Conservation (phyloP, 495 filamentous ascomycete species). For the Talaromyces thailandensis region DNA sequence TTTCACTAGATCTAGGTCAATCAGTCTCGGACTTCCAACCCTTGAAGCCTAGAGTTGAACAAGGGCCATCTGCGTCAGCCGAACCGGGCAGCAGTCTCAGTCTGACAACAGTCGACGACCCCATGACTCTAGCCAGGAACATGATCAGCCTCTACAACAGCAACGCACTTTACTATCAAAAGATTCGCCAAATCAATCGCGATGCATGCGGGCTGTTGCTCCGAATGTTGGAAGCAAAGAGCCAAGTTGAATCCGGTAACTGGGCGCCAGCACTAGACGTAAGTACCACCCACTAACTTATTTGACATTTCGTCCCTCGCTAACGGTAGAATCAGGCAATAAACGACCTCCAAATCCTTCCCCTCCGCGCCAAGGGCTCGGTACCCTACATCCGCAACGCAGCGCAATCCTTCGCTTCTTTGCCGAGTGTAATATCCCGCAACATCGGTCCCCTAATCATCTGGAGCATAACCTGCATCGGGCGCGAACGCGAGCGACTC, state of each 20-base stretch:
- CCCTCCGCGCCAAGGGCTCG: slow-evolving; percentile 58
- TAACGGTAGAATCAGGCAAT: slow-evolving; percentile 49
- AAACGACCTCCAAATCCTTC: slow-evolving; percentile 62
- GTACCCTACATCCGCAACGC: slow-evolving; percentile 62
- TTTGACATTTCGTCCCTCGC: not conserved
- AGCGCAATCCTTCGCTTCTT: slow-evolving; percentile 64
- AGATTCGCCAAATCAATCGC: slow-evolving; percentile 57
- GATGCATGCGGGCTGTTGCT: slow-evolving; percentile 65
- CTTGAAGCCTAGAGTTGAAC: slow-evolving; percentile 50
- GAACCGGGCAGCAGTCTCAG: slow-evolving; percentile 56
- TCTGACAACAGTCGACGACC: slow-evolving; percentile 80
- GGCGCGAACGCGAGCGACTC: slow-evolving; percentile 60
- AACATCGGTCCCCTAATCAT: slow-evolving; percentile 84
- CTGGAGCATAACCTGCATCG: slow-evolving; percentile 84
- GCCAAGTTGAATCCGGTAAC: slow-evolving; percentile 52
- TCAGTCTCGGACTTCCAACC: slow-evolving; percentile 67
- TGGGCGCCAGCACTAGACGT: slow-evolving; percentile 81
- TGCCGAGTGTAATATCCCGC: slow-evolving; percentile 68
- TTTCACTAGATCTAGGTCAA: slow-evolving; percentile 72
- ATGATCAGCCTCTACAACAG: slow-evolving; percentile 75
- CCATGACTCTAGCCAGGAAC: slow-evolving; percentile 62
- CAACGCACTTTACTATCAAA: slow-evolving; percentile 62
- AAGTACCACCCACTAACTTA: slow-evolving; percentile 29
- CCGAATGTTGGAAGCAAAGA: slow-evolving; percentile 69
- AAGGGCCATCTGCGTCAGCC: slow-evolving; percentile 11